Evolutionary conservation across 1,284 basidiomycete species (phyloP).

Genomic region (Cryptococcus hybrid): DNA sequence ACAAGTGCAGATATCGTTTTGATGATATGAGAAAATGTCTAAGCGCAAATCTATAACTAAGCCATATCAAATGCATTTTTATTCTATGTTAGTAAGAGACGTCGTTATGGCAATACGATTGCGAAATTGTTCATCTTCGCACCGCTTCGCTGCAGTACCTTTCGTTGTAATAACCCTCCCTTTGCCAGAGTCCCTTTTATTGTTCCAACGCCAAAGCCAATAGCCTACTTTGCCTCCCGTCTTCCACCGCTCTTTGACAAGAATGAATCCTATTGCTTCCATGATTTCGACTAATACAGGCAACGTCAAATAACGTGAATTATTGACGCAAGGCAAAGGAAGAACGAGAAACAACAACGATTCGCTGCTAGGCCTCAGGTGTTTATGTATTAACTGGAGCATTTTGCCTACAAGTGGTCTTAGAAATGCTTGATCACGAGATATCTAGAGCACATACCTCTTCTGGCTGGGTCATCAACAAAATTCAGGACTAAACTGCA

Average conservation of each 20-base stretch:
- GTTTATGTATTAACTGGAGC: conserved; percentile 53
- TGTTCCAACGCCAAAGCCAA: conserved; percentile 42
- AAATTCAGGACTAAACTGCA: conserved; percentile 85
- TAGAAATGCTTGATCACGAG: no score
- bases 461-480: conserved; percentile 67
- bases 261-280: conserved; percentile 62
- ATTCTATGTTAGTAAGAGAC: not conserved
- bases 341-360: conserved; percentile 70
- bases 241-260: conserved; percentile 63
- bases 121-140: conserved; percentile 73
- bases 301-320: conserved; percentile 73
- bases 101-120: conserved; percentile 50
- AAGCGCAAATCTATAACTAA: no score
- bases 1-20: no score
- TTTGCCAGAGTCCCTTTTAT: conserved; percentile 5
- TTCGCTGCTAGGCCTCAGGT: conserved; percentile 57
- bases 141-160: conserved; percentile 62
- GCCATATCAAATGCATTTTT: no score
- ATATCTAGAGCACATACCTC: conserved; percentile 58
- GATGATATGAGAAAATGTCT: no score
- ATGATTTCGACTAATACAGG: conserved; percentile 62
- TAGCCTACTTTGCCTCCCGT: conserved; percentile 46
- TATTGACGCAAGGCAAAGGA: conserved; percentile 73
- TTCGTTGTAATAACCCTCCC: conserved; percentile 49
- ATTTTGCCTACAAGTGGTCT: not conserved